Base-by-base conservation (phyloP, 2,329 filamentous ascomycete genomes). In the Verticillium albo-atrum region DNA sequence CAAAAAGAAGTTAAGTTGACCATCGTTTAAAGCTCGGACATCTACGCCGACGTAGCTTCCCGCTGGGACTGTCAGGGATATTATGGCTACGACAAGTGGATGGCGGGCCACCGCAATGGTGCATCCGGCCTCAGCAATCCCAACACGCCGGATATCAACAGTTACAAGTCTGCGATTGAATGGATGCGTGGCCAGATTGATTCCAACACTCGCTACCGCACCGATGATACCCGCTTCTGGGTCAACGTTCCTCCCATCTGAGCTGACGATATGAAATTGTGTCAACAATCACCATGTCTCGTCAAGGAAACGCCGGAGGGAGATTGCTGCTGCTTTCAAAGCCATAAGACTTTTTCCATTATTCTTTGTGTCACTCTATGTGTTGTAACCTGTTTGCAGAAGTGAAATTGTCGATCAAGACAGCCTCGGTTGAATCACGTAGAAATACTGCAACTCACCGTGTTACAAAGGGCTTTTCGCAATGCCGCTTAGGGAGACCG, bases 221-320 rank as follows among this genome's bases (percentile, higher is more conserved):
- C 64, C 54, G 53, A 64, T 57, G 34, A 58, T 20, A 47, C 66
- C 60, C 35, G 60, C 27, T 50, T 63, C 55, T 63, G 62, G 62
- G 62, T 63, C 17, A 55, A 63, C 28, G 62, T 63, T 23, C 55
- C 60, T 27, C 58, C 63, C 56, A 70, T 37, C 58, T 68, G 53
- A 64, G 52, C 30, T n/a, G n/a, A n/a, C n/a, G n/a, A n/a, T n/a
- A n/a, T n/a, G n/a, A n/a, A n/a, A n/a, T n/a, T n/a, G n/a, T n/a
- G n/a, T n/a, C n/a, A n/a, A n/a, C n/a, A n/a, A n/a, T n/a, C n/a
- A n/a, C n/a, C n/a, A n/a, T n/a, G n/a, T n/a, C n/a, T n/a, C n/a
- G n/a, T n/a, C n/a, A n/a, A n/a, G n/a, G n/a, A n/a, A n/a, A n/a
- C n/a, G n/a, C n/a, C n/a, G n/a, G n/a, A n/a, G n/a, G n/a, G n/a